Base-by-base conservation (phyloP, 176 grass and related monocot genomes). In the Canna indica region DNA sequence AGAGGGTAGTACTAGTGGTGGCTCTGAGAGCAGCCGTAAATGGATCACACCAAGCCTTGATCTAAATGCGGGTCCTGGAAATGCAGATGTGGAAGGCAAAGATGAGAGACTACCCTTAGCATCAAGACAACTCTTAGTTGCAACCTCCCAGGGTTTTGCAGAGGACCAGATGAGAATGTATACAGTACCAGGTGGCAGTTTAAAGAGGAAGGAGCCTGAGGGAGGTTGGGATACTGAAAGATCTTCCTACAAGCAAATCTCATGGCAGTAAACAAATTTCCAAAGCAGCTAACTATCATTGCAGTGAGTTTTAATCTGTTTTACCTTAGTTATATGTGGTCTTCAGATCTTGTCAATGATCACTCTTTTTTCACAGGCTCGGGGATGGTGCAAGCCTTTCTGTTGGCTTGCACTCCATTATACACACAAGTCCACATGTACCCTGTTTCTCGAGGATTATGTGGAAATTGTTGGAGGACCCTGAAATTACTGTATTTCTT, bases 151-250 rank as follows among this genome's bases (percentile, higher is more conserved):
- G 38, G 67, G 39, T 36, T 78, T 91, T 75, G 69, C 61, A 41
- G 90, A 88, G n/a, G 91, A 91, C 54, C 85, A 91, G 75, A 52
- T 57, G 13, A 86, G 91, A 69, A 69, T 82, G 27, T 96, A 82
- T 68, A 81, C 86, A 42, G 67, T 83, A 59, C 60, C 83, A 28
- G 78, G 72, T 69, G 85, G 75, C 63, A 80, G 77, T 77, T 63
- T 81, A 73, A 96, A 91, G 75, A 85, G 91, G 58, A 96, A 91
- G 83, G 91, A 96, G 13, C 85, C 78, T 14, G 91, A 96, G 48
- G 81, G 88, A 47, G 82, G 85, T 73, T 88, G 91, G 85, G 91
- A 96, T 69, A 50, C 66, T 24, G 88, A 91, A 18, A 86, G 88
- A 80, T 86, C 94, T 35, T 47, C 76, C 33, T 84, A 88, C 71